Conservation (phyloP, 2,329 filamentous ascomycete genomes). For the Penicillium sclerotigenum region DNA sequence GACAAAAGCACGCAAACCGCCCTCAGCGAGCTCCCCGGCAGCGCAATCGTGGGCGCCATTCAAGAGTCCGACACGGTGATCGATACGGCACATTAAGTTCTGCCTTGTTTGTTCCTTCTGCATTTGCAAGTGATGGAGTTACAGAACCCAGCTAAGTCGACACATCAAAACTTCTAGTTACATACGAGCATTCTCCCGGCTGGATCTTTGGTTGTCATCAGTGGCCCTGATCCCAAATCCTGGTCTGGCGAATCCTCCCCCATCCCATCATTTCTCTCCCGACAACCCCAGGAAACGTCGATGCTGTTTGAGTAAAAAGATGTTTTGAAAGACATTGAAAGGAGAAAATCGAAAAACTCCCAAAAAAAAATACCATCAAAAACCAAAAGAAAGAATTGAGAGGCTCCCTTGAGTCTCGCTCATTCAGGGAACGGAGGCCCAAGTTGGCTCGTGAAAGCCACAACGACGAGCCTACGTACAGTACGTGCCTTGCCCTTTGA, state of each 20-base stretch:
- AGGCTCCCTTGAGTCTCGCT: neutral
- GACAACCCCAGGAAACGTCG: neutral
- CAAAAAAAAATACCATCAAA: neutral
- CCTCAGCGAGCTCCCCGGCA: constrained; percentile 34
- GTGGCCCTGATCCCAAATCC: constrained; percentile 30
- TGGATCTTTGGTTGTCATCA: constrained; percentile 22
- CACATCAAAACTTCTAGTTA: constrained; percentile 31
- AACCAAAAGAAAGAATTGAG: neutral
- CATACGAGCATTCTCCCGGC: constrained; percentile 26
- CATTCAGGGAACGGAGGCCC: neutral
- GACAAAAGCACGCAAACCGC: constrained; percentile 39
- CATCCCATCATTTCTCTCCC: neutral
- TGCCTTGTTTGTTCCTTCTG: constrained; percentile 1
- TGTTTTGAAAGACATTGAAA: neutral
- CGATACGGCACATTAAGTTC: constrained; percentile 32
- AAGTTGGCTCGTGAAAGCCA: constrained; percentile 7
- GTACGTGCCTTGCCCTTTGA: constrained; percentile 21
- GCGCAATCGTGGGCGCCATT: constrained; percentile 33
- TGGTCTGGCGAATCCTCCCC: constrained; percentile 30
- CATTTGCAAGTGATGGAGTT: constrained; percentile 13
- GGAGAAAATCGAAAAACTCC: neutral
- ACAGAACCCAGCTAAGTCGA: constrained; percentile 41
- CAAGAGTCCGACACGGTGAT: constrained; percentile 36
- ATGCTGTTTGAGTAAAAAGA: constrained; percentile 9
- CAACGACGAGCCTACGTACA: constrained; percentile 13